Conservation (phyloP, 306 rosid genomes). For the Acacia melanoxylon region DNA sequence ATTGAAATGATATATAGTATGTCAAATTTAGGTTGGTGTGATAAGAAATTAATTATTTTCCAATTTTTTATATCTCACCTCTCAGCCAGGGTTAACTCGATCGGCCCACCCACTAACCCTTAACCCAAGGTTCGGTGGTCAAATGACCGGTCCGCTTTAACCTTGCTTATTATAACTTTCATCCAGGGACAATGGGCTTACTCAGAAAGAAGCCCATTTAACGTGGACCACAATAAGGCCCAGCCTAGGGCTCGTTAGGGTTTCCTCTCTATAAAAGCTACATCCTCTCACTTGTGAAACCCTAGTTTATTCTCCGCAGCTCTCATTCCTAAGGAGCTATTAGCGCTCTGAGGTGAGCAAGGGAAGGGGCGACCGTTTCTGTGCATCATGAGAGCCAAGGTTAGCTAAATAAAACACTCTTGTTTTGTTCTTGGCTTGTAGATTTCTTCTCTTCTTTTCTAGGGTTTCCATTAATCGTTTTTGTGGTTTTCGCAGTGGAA, state of each 20-base stretch:
- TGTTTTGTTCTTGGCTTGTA: background rate
- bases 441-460: background rate
- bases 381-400: constrained; percentile 80
- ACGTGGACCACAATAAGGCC: background rate
- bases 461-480: background rate
- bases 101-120: no score
- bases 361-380: background rate
- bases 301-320: constrained; percentile 15
- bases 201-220: background rate
- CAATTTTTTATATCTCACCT: no score
- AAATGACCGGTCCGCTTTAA: no score
- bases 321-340: background rate
- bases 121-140: no score
- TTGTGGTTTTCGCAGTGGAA: constrained; percentile 55
- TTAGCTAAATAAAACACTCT: background rate
- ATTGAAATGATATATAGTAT: no score
- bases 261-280: constrained; percentile 35
- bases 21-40: no score
- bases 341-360: background rate
- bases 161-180: no score
- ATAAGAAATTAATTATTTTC: no score
- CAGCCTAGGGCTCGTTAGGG: constrained; percentile 28
- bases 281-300: fast-evolving
- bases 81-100: no score
- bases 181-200: background rate